Evolutionary conservation across 179 eudicot genomes (phyloP).

Genomic region (Sideroxylon spinosum): DNA sequence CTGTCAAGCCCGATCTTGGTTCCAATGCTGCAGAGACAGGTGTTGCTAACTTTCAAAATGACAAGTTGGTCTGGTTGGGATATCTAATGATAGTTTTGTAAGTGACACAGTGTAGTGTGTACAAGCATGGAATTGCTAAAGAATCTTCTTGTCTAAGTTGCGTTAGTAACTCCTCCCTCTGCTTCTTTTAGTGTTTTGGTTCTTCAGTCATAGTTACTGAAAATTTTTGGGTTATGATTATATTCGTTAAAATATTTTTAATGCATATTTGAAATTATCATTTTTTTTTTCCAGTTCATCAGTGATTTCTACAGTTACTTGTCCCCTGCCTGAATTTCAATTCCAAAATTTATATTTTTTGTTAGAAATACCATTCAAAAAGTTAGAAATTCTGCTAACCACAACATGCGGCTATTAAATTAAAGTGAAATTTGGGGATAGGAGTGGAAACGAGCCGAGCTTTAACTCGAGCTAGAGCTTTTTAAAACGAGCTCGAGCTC

Average conservation of each 20-base stretch:
- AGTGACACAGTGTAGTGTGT: neutral
- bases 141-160: neutral
- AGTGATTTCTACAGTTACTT: neutral
- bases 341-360: neutral
- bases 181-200: neutral
- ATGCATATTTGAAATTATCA: no score
- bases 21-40: no score
- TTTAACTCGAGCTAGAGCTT: no score
- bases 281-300: no score
- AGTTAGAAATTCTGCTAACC: neutral
- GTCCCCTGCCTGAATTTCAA: neutral
- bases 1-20: no score
- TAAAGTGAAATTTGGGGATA: neutral
- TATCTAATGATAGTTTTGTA: neutral
- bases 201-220: neutral
- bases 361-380: neutral
- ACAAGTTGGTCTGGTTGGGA: neutral
- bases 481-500: no score
- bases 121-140: neutral
- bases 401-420: no score
- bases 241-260: neutral
- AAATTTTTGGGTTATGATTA: neutral
- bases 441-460: no score
- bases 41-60: neutral
- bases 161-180: neutral